Conservation (phyloP, 1,284 basidiomycete genomes). For the Trichosporon sp. region DNA sequence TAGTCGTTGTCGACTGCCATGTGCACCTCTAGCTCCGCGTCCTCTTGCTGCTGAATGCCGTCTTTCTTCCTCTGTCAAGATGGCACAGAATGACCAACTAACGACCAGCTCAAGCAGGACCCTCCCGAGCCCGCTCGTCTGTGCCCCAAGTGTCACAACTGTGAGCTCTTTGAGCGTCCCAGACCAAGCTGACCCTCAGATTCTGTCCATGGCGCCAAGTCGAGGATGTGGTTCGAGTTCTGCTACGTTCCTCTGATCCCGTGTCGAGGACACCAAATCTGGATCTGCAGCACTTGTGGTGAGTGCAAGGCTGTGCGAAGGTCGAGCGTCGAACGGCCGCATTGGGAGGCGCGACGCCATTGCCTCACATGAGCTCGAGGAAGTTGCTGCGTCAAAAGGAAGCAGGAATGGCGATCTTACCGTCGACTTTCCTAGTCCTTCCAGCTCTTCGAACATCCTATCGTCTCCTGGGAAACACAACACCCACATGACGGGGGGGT, state of each 20-base stretch:
- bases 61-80: neutral
- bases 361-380: no score
- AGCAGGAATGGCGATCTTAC: no score
- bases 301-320: slow-evolving; percentile 12
- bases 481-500: no score
- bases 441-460: no score
- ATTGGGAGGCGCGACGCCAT: no score
- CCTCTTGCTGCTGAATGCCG: neutral
- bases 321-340: neutral
- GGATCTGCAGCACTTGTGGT: slow-evolving; percentile 43
- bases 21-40: neutral
- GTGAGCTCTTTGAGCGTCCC: neutral
- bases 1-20: no score
- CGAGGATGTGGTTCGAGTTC: slow-evolving; percentile 40
- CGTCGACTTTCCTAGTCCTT: no score
- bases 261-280: slow-evolving; percentile 35
- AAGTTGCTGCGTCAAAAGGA: no score
- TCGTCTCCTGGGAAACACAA: no score
- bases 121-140: neutral
- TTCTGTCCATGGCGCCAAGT: slow-evolving; percentile 26
- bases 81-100: neutral
- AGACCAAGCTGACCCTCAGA: neutral
- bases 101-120: neutral
- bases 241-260: slow-evolving; percentile 45
- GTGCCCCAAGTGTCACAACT: neutral